Evolutionary conservation across 2,329 filamentous ascomycete species (phyloP).

Genomic region (Blumeriella jaapii): DNA sequence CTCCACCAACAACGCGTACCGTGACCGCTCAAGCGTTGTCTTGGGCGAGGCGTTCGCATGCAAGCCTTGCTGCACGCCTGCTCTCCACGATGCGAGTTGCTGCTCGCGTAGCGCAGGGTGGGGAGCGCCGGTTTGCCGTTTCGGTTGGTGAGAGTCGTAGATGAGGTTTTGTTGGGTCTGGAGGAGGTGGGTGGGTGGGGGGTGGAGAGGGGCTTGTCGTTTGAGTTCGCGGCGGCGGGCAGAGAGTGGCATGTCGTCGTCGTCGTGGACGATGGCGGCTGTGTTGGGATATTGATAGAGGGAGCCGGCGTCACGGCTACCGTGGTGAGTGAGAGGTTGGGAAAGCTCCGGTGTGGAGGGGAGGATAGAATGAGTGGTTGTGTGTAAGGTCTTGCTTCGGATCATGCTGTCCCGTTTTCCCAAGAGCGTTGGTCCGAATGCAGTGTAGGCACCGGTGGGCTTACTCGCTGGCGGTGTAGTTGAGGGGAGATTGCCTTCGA

Average conservation of each 20-base stretch:
- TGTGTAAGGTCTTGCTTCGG: conserved; percentile 21
- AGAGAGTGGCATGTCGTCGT: conserved; percentile 61
- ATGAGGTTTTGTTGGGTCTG: conserved; percentile 24
- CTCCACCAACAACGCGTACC: conserved; percentile 46
- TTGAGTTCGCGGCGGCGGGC: conserved; percentile 54
- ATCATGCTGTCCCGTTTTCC: conserved; percentile 42
- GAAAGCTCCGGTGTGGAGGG: conserved; percentile 11
- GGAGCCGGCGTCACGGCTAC: conserved; percentile 34
- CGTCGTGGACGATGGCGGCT: conserved; percentile 31
- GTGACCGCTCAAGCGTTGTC: conserved; percentile 39
- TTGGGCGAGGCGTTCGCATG: conserved; percentile 27
- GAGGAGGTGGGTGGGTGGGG: conserved; percentile 13
- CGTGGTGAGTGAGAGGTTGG: conserved; percentile 18
- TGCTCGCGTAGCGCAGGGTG: conserved; percentile 39
- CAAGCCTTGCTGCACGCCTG: conserved; percentile 53
- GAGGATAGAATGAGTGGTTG: conserved; percentile 6
- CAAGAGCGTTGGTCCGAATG: conserved; percentile 33
- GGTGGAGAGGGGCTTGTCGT: conserved; percentile 26
- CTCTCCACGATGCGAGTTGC: conserved; percentile 55
- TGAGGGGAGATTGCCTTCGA: conserved; percentile 7
- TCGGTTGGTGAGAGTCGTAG: conserved; percentile 45
- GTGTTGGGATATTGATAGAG: conserved; percentile 26
- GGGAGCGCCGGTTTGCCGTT: conserved; percentile 34
- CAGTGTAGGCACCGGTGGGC: conserved; percentile 16
- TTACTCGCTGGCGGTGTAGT: conserved; percentile 6